These are phyloP conservation scores for Cyphellophora europaea DNA, from an alignment of 2,329 filamentous ascomycete species.

Conservation along the genomic window DNA sequence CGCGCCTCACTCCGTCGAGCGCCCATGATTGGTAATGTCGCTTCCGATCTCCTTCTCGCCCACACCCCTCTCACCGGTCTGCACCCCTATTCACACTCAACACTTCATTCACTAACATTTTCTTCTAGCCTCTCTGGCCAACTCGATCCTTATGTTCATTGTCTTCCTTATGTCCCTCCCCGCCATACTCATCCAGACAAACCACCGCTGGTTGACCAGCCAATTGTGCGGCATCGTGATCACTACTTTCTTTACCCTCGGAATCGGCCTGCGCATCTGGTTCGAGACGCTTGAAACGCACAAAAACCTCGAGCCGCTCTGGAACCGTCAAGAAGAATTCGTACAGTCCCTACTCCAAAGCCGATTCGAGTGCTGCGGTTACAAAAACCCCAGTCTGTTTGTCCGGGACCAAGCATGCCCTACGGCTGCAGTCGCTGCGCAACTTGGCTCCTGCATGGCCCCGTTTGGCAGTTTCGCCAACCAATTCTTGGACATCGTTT, in stretches of 20 bases:
- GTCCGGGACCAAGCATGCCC: constrained; percentile 59
- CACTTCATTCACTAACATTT: not conserved
- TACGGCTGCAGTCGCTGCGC: constrained; percentile 59
- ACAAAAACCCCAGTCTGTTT: constrained; percentile 63
- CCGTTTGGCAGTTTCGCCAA: constrained; percentile 62
- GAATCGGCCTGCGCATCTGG: constrained; percentile 61
- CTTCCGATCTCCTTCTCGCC: constrained; percentile 41
- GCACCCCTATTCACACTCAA: not conserved
- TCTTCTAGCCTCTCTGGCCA: constrained; percentile 61
- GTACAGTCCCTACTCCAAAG: constrained; percentile 63
- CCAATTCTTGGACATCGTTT: constrained; percentile 63
- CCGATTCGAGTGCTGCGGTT: constrained; percentile 74
- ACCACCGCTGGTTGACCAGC: constrained; percentile 60
- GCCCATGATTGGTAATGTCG: constrained; percentile 40
- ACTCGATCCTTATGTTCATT: constrained; percentile 61
- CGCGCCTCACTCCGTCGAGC: constrained; percentile 31
- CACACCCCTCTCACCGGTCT: constrained; percentile 45
- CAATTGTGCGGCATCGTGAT: constrained; percentile 56
- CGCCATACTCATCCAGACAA: constrained; percentile 57
- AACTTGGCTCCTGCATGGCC: constrained; percentile 60
- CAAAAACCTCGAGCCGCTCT: constrained; percentile 52
- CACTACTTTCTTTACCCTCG: constrained; percentile 54
- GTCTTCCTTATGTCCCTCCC: constrained; percentile 63
- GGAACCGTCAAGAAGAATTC: constrained; percentile 45
- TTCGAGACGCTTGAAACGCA: constrained; percentile 62